A percentile compares a stretch with the other conserved stretches of the same genome.
Conservation (phyloP, 805 yeast species). For the Wickerhamiella azymoides region DNA sequence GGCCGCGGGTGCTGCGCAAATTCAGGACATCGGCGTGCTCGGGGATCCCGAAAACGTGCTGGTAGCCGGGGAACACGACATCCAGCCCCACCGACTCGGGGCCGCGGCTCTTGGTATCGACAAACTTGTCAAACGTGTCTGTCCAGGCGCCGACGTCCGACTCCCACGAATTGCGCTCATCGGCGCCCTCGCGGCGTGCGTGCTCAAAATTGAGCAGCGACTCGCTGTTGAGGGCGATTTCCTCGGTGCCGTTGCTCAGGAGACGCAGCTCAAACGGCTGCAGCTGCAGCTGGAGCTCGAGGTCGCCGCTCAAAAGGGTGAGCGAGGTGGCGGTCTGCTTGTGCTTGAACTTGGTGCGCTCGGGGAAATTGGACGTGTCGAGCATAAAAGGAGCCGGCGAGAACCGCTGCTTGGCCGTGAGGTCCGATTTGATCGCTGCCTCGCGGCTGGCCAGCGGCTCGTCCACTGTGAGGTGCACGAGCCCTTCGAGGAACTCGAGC, state of each 20-base stretch:
- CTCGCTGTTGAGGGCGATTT: slow-evolving; percentile 52
- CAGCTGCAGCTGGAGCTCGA: slow-evolving; percentile 31
- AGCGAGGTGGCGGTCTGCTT: background rate
- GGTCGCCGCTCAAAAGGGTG: slow-evolving; percentile 11
- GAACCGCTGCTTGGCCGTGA: slow-evolving; percentile 11
- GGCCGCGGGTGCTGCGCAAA: slow-evolving; percentile 49
- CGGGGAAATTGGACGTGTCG: slow-evolving; percentile 5
- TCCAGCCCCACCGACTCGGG: slow-evolving; percentile 87
- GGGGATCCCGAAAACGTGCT: slow-evolving; percentile 82
- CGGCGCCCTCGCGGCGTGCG: slow-evolving; percentile 37
- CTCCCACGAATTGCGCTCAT: slow-evolving; percentile 38
- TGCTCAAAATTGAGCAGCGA: slow-evolving; percentile 75
- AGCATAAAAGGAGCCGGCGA: slow-evolving; percentile 13
- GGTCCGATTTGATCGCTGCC: background rate
- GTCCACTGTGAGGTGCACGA: slow-evolving; percentile 51
- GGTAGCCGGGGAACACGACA: slow-evolving; percentile 44
- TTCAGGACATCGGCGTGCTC: slow-evolving; percentile 82
- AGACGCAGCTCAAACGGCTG: slow-evolving; percentile 40
- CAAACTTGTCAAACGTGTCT: slow-evolving; percentile 56
- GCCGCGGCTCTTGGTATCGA: slow-evolving; percentile 46
- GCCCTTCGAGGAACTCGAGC: slow-evolving; percentile 45
- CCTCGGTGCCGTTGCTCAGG: slow-evolving; percentile 31
- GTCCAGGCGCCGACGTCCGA: slow-evolving; percentile 49
- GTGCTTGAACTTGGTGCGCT: background rate
- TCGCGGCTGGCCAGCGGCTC: slow-evolving; percentile 35